Base-by-base conservation (phyloP, 2,329 filamentous ascomycete species). In the Fusarium equiseti region DNA sequence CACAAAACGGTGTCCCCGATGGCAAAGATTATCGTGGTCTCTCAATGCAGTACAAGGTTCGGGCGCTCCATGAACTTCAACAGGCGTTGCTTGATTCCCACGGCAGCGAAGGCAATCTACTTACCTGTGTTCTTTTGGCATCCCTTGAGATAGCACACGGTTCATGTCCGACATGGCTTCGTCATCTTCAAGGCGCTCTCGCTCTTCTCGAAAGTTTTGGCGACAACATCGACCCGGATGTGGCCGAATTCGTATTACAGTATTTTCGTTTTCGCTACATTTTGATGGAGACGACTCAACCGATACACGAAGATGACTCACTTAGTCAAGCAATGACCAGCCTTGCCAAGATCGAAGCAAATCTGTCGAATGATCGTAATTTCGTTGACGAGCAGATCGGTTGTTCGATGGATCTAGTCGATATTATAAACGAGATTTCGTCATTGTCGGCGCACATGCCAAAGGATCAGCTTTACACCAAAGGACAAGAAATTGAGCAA, bases 201-300 rank as follows among this genome's bases (percentile, higher is more conserved):
- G 73, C 73, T 43, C 69, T 75, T 9, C 48, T 75, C 11, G 66
- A 74, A 29, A 74, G 56, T 16, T 74, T 70, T 20, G 59, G 68
- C 9, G 42, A n/a, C 12, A 49, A 8, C 0, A 59, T 74, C 11
- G 71, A 73, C 20, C 57, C 66, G 0, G 26, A 35, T 5, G 71
- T 75, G n/a, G 71, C 73, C 4, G 62, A 67, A 2, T 75, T 75
- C 26, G 73, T 61, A 2, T 57, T 75, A 0, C 70, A 68, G 31
- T 75, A 75, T 46, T 75, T 75, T 35, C 71, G 73, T 10, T 75
- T 75, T 24, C 63, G 73, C 11, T 75, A 75, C 32, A 58, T 75
- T 9, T 22, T 75, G 13, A 66, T 75, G 63, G 69, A 73, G 53
- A 75, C 73, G 6, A 75, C 73, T 1, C 61, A 71, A 42, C 66